Evolutionary conservation across 768 basidiomycete species (phyloP), one percentile per base, ranked within the genome.

Genomic region (Polyporus arcularius): DNA sequence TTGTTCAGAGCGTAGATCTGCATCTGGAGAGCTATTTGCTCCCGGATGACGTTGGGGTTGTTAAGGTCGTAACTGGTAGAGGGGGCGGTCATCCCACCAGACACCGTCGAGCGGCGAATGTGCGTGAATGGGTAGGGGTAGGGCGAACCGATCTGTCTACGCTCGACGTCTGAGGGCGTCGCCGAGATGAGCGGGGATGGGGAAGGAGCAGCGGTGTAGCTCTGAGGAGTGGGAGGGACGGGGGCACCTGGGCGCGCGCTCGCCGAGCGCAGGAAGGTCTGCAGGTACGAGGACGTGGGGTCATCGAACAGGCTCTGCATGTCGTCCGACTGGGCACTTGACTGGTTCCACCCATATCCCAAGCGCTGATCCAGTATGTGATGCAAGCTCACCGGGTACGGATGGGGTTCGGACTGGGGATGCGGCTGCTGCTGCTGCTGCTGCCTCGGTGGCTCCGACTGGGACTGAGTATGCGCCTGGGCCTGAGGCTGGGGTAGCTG

Each of bases 41-140:
- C 86, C 62, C 86, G 84, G 60, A 90, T 84, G 3, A 76, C 76
- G 3, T 76, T 74, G 4, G 80, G 74, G 68, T 86, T 68, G 71
- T 75, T 75, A 61, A 78, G 65, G 71, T 79, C 77, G 70, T 75
- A 74, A 58, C 73, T 68, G 57, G 76, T 66, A 14, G 68, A 68
- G 15, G 72, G 71, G 21, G 67, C 65, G 42, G 76, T 75, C 4
- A 71, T 72, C 1, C 76, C 62, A 47, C 78, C 79, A 9, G 73
- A 61, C 18, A 68, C 70, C 47, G 80, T 71, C 47, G 78, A 80
- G 0, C 90, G 83, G 26, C 84, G 84, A 46, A 92, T 85, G 58
- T 91, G 90, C 15, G 82, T 80, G 74, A 86, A 93, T 0, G 89
- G 89, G 70, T 85, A 89, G 0, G 90, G 91, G 60, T 90, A 92